Evolutionary conservation across 495 filamentous ascomycete genomes (phyloP).

Genomic region (Annulohypoxylon maeteangense): DNA sequence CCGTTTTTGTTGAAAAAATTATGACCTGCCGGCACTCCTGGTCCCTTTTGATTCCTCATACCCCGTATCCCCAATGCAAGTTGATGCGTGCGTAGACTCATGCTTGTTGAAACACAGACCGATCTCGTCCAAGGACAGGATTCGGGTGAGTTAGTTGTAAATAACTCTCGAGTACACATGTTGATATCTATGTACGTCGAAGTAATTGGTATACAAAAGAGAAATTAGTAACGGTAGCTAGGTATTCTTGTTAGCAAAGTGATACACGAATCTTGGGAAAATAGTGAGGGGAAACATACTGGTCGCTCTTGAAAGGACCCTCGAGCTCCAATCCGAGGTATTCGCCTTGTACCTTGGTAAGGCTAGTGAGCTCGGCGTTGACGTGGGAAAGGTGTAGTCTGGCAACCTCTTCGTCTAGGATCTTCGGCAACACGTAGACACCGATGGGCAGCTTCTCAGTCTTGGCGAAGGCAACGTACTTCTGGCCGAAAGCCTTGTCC

Average conservation of each 20-base stretch:
- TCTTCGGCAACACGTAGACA: constrained; percentile 98
- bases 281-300: constrained; percentile 53
- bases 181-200: constrained; percentile 39
- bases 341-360: constrained; percentile 88
- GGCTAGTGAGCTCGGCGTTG: constrained; percentile 89
- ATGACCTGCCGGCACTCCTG: constrained; percentile 57
- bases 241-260: constrained; percentile 46
- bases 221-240: constrained; percentile 69
- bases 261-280: neutral
- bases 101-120: constrained; percentile 61
- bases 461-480: constrained; percentile 97
- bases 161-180: constrained; percentile 15
- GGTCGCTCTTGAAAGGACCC: constrained; percentile 96
- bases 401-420: constrained; percentile 97
- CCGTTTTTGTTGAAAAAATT: constrained; percentile 66
- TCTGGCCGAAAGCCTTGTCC: constrained; percentile 85
- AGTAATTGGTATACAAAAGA: constrained; percentile 43
- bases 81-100: constrained; percentile 57
- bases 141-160: constrained; percentile 20
- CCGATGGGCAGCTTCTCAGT: constrained; percentile 84
- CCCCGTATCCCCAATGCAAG: constrained; percentile 55
- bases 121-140: constrained; percentile 19
- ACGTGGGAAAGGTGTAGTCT: constrained; percentile 92
- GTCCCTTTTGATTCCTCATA: constrained; percentile 53
- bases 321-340: constrained; percentile 86